Evolutionary conservation across 2,329 filamentous ascomycete genomes (phyloP), one percentile per base, ranked within the genome.

Genomic region (Rosellinia necatrix): DNA sequence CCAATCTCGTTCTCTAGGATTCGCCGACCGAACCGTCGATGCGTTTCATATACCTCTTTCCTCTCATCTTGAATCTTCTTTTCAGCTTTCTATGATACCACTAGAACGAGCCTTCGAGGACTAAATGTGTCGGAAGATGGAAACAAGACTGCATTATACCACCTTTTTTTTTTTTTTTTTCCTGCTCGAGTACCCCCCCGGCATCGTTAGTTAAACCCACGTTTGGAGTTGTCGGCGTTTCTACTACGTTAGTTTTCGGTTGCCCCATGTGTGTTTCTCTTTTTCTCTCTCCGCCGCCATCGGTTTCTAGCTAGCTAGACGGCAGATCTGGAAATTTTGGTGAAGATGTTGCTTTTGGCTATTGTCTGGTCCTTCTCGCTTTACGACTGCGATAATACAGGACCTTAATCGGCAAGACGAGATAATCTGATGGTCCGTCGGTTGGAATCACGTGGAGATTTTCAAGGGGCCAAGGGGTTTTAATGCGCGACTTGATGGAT

Each of bases 71-170:
- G 41, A 44, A 61, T 64, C 58, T 62, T 42, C 22, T 17, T 49
- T 54, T 34, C 41, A 43, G 41, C 52, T 64, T 63, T 62, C 62
- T 37, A 70, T 71, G 69, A 71, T 71, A 71, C 69, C 69, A 71
- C 56, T 70, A 70, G 68, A 71, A 66, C 62, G 61, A 60, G 51
- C 27, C 32, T 49, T 52, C 54, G 41, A 56, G 48, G 63, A 61
- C 53, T 43, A 52, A 60, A 53, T 47, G 59, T 64, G 59, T 51
- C 53, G 51, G 46, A 58, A 58, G 40, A 49, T 53, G 59, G 59
- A 61, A 32, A 58, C 35, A 59, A 56, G 60, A 63, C 51, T 63
- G 56, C 58, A 53, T 65, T 64, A 56, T 62, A 53, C 42, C 54
- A 54, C 40, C 48, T 44, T 15, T 25, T 42, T 25, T 17, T 12